These are phyloP conservation scores for Ustilago lituana DNA, from an alignment of 1,284 basidiomycete species.

Conservation along the genomic window DNA sequence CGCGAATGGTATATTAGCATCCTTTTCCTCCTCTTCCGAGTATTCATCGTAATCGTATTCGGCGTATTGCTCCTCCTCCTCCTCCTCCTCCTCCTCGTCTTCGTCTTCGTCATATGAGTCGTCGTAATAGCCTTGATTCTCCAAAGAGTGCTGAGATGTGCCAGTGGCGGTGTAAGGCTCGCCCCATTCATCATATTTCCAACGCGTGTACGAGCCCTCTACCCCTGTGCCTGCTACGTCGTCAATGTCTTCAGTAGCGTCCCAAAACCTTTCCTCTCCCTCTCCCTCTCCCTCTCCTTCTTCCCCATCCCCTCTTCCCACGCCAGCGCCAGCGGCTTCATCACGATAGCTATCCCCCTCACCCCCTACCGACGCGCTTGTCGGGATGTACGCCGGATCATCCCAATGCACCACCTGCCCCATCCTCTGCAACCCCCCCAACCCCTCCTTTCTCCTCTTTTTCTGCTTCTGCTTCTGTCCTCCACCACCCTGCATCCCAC, in stretches of 20 bases:
- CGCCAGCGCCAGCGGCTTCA: not conserved
- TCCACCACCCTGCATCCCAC: too few relatives aligned
- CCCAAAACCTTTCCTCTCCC: not conserved
- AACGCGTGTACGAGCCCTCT: constrained; percentile 1
- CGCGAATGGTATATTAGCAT: constrained; percentile 2
- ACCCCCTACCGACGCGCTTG: not conserved
- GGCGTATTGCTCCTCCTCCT: not conserved
- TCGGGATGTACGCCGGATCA: constrained; percentile 9
- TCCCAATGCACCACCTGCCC: constrained; percentile 18
- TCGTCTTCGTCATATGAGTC: not conserved
- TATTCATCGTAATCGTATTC: constrained; percentile 3
- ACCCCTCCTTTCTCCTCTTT: not conserved
- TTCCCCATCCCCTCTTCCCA: not conserved
- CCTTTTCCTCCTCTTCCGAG: not conserved
- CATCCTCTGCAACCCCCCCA: not conserved
- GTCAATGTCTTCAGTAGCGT: not conserved
- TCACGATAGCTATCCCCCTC: constrained; percentile 1
- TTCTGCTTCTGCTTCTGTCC: too few relatives aligned
- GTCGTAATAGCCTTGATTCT: too few relatives aligned
- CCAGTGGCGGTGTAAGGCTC: constrained; percentile 9
- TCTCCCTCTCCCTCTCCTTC: not conserved
- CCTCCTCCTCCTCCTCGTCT: not conserved
- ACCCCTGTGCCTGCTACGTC: not conserved
- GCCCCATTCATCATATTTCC: constrained; percentile 37
- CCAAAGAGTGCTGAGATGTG: too few relatives aligned